Evolutionary conservation across 208 protist genomes (phyloP).

Genomic region (Acanthamoeba lenticulata): DNA sequence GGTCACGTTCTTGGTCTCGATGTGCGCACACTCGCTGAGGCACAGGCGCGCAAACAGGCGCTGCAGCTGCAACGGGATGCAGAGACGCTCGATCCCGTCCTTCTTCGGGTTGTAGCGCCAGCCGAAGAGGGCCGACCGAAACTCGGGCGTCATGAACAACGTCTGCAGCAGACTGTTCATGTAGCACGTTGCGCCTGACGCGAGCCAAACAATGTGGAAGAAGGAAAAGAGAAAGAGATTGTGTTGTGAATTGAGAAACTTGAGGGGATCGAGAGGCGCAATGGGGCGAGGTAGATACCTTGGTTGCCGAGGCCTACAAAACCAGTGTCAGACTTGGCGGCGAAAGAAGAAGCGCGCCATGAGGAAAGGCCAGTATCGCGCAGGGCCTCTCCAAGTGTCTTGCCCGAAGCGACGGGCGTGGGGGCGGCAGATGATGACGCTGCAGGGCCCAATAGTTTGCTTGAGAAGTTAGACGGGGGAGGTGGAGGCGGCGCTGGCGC

Average conservation of each 20-base stretch:
- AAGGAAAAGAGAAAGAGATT: neutral
- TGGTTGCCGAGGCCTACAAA: conserved; percentile 66
- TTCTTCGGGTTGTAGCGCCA: conserved; percentile 58
- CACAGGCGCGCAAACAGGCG: conserved; percentile 72
- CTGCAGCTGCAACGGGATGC: conserved; percentile 76
- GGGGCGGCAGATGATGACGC: neutral
- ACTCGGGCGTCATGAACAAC: conserved; percentile 69
- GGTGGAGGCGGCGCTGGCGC: conserved; percentile 31
- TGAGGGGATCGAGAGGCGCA: neutral
- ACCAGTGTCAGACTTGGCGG: conserved; percentile 63
- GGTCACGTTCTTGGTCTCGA: conserved; percentile 72
- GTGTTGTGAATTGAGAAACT: neutral
- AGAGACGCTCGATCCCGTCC: neutral
- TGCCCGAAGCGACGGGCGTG: neutral
- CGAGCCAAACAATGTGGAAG: neutral
- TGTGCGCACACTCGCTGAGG: conserved; percentile 63
- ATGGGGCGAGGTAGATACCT: neutral
- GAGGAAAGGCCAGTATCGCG: conserved; percentile 44
- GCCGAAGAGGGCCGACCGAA: conserved; percentile 38
- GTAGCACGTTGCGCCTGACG: conserved; percentile 62
- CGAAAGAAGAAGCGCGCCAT: conserved; percentile 53
- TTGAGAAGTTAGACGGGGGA: neutral
- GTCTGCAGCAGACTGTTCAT: conserved; percentile 69
- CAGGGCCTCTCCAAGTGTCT: conserved; percentile 12
- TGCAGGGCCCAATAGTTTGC: neutral